phyloP scores from a whole-genome alignment of 208 protist species.

The Trypanosoma brucei region DNA sequence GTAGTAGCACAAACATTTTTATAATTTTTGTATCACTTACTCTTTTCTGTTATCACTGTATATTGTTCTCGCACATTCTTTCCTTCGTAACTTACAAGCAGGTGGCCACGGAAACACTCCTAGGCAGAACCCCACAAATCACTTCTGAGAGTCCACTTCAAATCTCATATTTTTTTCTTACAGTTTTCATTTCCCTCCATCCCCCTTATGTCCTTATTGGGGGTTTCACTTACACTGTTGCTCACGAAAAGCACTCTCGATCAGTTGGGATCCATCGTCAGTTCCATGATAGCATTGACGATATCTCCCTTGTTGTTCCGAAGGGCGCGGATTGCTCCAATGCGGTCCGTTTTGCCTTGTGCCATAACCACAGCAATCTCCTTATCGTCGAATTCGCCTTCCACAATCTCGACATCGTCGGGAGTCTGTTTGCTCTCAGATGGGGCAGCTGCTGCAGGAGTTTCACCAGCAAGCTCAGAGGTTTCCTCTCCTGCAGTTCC shows the following conservation, averaged over 20 bases:
- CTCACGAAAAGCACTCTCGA: neutral
- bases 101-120: too few species aligned
- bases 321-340: conserved; percentile 77
- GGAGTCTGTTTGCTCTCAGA: neutral
- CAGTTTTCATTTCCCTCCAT: too few species aligned
- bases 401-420: conserved; percentile 54
- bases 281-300: conserved; percentile 86
- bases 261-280: conserved; percentile 41
- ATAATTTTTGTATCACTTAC: neutral
- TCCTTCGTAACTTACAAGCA: too few species aligned
- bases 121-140: too few species aligned
- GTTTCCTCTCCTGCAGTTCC: too few species aligned
- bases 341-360: conserved; percentile 67
- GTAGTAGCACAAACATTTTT: neutral
- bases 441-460: neutral
- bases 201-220: too few species aligned
- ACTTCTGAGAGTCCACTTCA: too few species aligned
- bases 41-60: too few species aligned
- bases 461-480: too few species aligned
- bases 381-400: conserved; percentile 72
- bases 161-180: too few species aligned
- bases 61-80: too few species aligned
- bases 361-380: conserved; percentile 38
- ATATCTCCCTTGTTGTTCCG: conserved; percentile 85
- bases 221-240: neutral